phyloP scores from a whole-genome alignment of 1,284 basidiomycete genomes.

The Sanghuangporus baumii region DNA sequence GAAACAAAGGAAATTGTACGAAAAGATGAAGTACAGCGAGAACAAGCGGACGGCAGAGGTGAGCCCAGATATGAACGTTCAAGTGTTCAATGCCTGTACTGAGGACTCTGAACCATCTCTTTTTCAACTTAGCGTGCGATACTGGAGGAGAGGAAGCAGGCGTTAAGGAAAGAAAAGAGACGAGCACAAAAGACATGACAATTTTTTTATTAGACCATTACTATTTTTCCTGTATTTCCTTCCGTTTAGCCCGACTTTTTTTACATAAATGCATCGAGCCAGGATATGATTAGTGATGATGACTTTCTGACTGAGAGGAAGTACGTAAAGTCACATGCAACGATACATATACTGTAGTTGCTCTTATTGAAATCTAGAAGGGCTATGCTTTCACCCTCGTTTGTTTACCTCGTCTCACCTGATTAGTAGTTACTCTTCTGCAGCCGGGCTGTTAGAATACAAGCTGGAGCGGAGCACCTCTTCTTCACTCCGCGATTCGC shows the following conservation, averaged over 20 bases:
- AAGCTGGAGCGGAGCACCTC: constrained; percentile 10
- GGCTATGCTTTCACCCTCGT: not conserved
- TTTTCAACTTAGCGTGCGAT: constrained; percentile 16
- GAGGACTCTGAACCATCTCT: constrained; percentile 1
- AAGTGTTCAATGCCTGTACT: not conserved
- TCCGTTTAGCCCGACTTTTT: not conserved
- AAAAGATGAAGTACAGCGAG: constrained; percentile 90
- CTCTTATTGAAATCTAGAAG: not conserved
- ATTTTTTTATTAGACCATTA: not conserved
- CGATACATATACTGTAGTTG: not conserved
- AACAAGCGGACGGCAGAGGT: constrained; percentile 81
- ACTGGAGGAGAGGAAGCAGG: constrained; percentile 24
- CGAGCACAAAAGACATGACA: constrained; percentile 16
- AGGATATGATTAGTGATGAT: not conserved
- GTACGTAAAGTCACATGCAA: not conserved
- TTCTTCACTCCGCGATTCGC: constrained; percentile 3
- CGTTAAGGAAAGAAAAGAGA: constrained; percentile 24
- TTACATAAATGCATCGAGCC: not conserved
- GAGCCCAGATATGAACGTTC: constrained; percentile 26
- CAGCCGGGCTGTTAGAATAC: not conserved
- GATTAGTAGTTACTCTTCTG: not conserved
- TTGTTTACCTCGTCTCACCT: not conserved
- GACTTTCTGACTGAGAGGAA: not conserved
- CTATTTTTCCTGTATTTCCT: not conserved
- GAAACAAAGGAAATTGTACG: constrained; percentile 93